Conservation (phyloP, 1,284 basidiomycete genomes). For the Austropuccinia psidii region DNA sequence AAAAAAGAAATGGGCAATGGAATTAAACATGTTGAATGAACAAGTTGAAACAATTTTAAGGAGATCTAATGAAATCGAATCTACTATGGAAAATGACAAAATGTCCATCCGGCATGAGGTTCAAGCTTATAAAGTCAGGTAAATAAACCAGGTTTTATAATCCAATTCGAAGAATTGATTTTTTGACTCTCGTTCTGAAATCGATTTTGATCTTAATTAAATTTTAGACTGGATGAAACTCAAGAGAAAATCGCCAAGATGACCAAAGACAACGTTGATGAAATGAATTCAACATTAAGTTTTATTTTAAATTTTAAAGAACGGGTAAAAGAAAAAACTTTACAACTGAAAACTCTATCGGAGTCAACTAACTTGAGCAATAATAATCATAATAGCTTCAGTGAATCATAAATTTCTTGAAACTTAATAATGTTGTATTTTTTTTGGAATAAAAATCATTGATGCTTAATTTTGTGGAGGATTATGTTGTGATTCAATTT, state of each 20-base stretch:
- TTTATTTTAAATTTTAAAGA: constrained; percentile 18
- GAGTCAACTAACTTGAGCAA: too few species aligned
- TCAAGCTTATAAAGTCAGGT: constrained; percentile 25
- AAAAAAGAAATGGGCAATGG: constrained; percentile 16
- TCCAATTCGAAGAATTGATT: neutral
- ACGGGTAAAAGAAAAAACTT: constrained; percentile 11
- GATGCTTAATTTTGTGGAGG: too few species aligned
- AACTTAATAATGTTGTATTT: too few species aligned
- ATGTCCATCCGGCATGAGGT: constrained; percentile 20
- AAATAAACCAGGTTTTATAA: neutral
- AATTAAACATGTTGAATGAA: constrained; percentile 20
- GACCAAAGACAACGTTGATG: constrained; percentile 31
- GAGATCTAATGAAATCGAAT: constrained; percentile 6
- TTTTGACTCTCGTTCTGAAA: neutral
- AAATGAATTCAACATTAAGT: constrained; percentile 24
- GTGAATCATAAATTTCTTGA: too few species aligned
- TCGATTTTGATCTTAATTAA: neutral
- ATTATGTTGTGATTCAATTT: too few species aligned
- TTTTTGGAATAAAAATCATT: too few species aligned
- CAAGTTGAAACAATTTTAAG: constrained; percentile 7
- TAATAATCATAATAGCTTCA: too few species aligned
- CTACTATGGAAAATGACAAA: neutral
- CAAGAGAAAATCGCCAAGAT: constrained; percentile 8
- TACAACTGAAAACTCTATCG: constrained; percentile 3
- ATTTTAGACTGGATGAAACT: constrained; percentile 8